Percentiles rank a stretch among this genome's conserved stretches.
These are phyloP conservation scores for Phytophthora hibernalis DNA, from an alignment of 352 stramenopile genomes.

Conservation along the genomic window DNA sequence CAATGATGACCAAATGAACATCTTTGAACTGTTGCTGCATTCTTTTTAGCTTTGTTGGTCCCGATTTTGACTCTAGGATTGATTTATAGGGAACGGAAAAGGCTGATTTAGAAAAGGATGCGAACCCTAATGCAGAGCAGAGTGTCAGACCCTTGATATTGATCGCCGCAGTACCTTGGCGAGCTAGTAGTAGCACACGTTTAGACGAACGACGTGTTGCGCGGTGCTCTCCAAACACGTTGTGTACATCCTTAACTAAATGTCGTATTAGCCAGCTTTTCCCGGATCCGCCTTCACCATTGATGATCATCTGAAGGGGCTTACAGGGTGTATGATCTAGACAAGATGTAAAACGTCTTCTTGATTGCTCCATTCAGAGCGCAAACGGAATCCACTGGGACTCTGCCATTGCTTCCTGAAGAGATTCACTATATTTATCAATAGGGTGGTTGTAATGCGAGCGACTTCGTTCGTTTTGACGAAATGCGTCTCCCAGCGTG, in stretches of 20 bases:
- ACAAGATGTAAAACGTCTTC: not conserved
- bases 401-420: slow-evolving; percentile 1
- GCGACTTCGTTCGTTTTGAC: not conserved
- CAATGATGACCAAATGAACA: slow-evolving; percentile 11
- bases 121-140: slow-evolving; percentile 3
- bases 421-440: not conserved
- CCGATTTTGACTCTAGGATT: slow-evolving; percentile 1
- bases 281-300: not conserved
- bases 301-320: slow-evolving; percentile 8
- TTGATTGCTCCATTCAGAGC: not conserved
- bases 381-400: slow-evolving; percentile 10
- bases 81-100: slow-evolving; percentile 9
- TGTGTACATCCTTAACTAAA: slow-evolving; percentile 5
- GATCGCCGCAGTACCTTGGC: slow-evolving; percentile 3
- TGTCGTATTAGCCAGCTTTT: not conserved
- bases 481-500: not conserved
- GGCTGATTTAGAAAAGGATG: not conserved
- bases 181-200: not conserved
- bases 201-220: not conserved
- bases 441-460: slow-evolving; percentile 4
- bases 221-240: slow-evolving; percentile 4
- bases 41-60: not conserved
- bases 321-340: not conserved
- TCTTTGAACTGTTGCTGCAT: slow-evolving; percentile 7
- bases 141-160: slow-evolving; percentile 11